Percentiles rank a stretch among this genome's conserved stretches.
Conservation (phyloP, 2,329 filamentous ascomycete species). For the Chaetomiaceae sp. region DNA sequence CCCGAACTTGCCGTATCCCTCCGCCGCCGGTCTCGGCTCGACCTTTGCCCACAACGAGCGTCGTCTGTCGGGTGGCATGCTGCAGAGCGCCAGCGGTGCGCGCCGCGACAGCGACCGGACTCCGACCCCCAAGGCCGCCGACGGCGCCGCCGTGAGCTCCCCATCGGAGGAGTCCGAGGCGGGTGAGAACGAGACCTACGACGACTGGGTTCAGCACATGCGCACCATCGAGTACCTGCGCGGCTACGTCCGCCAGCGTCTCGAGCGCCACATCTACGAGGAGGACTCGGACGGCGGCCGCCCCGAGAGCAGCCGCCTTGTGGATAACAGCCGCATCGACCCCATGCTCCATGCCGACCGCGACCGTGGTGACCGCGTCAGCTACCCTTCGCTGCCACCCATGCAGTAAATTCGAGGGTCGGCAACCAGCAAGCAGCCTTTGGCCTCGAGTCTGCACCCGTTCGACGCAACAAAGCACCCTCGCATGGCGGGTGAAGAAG, state of each 20-base stretch:
- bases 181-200: constrained; percentile 55
- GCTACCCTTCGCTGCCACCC: constrained; percentile 20
- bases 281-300: constrained; percentile 23
- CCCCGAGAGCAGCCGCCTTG: neutral
- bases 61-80: constrained; percentile 61
- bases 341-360: constrained; percentile 30
- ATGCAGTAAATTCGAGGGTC: constrained; percentile 10
- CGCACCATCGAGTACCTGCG: constrained; percentile 59
- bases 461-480: too few relatives aligned
- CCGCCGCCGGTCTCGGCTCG: constrained; percentile 66
- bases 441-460: too few relatives aligned
- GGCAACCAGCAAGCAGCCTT: too few relatives aligned
- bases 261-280: constrained; percentile 53
- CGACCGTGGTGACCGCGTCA: constrained; percentile 12
- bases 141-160: constrained; percentile 45
- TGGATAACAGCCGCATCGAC: constrained; percentile 30
- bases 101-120: constrained; percentile 35
- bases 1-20: constrained; percentile 63
- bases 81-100: constrained; percentile 52
- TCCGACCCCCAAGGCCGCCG: constrained; percentile 41
- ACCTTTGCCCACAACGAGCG: constrained; percentile 60
- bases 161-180: constrained; percentile 52
- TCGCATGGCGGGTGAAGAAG: too few relatives aligned
- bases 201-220: constrained; percentile 62
- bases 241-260: constrained; percentile 51